Percentiles rank a stretch among this genome's conserved stretches.
phyloP scores from a whole-genome alignment of 2,329 filamentous ascomycete species.

The Penicillium sp. region DNA sequence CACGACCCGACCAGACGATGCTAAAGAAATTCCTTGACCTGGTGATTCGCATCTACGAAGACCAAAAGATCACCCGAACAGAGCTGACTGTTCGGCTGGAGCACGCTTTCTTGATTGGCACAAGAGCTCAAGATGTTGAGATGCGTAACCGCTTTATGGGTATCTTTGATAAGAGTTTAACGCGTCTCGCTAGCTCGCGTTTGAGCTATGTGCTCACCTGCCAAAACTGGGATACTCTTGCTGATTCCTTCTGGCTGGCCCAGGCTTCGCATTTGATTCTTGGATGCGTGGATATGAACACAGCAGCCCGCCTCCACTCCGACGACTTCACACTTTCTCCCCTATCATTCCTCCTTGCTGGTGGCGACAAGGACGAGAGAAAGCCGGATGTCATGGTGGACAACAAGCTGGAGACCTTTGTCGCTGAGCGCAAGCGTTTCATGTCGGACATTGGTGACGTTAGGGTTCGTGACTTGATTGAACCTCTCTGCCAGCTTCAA shows the following conservation, averaged over 20 bases:
- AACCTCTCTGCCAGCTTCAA: conserved; percentile 88
- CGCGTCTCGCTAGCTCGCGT: conserved; percentile 86
- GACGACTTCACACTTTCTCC: conserved; percentile 84
- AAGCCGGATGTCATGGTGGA: conserved; percentile 73
- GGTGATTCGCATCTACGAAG: conserved; percentile 97
- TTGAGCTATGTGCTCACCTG: conserved; percentile 85
- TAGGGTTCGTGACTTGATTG: conserved; percentile 83
- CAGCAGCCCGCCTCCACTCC: conserved; percentile 73
- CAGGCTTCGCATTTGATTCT: conserved; percentile 93
- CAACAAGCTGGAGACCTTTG: conserved; percentile 77
- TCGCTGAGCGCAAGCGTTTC: conserved; percentile 81
- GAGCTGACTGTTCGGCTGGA: conserved; percentile 97
- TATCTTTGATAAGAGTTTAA: conserved; percentile 93
- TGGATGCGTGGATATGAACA: conserved; percentile 84
- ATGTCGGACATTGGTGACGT: conserved; percentile 81
- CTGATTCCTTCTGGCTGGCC: conserved; percentile 94
- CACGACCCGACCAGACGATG: conserved; percentile 78
- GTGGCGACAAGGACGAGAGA: conserved; percentile 71
- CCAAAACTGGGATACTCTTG: conserved; percentile 96
- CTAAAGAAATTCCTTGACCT: conserved; percentile 92
- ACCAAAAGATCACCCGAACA: conserved; percentile 90
- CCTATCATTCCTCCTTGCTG: conserved; percentile 72
- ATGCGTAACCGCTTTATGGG: conserved; percentile 97
- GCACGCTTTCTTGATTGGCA: conserved; percentile 96
- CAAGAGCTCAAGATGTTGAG: conserved; percentile 87